Evolutionary conservation across 805 yeast genomes (phyloP).

Genomic region (Myxozyma neotropica): DNA sequence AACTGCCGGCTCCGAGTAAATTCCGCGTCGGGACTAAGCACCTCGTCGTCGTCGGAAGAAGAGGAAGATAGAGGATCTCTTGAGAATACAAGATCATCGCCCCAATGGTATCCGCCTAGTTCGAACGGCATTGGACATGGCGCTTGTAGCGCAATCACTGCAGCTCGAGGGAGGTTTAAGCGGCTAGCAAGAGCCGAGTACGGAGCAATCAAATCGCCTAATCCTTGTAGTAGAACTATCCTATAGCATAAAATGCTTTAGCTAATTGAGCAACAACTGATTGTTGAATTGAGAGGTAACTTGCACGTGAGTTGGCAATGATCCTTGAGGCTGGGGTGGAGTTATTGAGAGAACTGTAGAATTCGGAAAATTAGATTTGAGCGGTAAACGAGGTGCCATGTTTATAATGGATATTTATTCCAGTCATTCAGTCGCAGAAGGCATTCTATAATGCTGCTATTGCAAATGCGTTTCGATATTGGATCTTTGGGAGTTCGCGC

Average conservation of each 20-base stretch:
- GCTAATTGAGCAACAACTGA: neutral
- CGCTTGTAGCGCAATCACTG: conserved; percentile 28
- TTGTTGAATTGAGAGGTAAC: neutral
- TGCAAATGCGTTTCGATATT: neutral
- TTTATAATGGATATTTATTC: neutral
- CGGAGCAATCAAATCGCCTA: conserved; percentile 29
- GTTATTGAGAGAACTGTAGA: conserved; percentile 16
- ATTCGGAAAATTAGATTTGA: conserved; percentile 16
- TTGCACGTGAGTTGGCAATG: conserved; percentile 19
- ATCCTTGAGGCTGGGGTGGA: conserved; percentile 16
- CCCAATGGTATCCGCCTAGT: conserved; percentile 34
- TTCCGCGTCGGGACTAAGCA: conserved; percentile 34
- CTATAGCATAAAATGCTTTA: conserved; percentile 2
- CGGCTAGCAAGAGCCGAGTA: conserved; percentile 27
- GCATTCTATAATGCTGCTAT: neutral
- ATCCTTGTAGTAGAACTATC: conserved; percentile 29
- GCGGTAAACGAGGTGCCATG: conserved; percentile 23
- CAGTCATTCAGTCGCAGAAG: neutral
- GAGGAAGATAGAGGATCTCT: conserved; percentile 14
- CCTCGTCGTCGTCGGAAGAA: conserved; percentile 16
- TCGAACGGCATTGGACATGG: conserved; percentile 35
- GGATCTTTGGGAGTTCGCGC: neutral
- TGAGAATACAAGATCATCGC: conserved; percentile 32
- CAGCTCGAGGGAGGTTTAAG: conserved; percentile 23
- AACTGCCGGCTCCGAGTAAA: conserved; percentile 8